These are phyloP conservation scores for Myrica gale DNA, from an alignment of 306 rosid species.

Conservation along the genomic window DNA sequence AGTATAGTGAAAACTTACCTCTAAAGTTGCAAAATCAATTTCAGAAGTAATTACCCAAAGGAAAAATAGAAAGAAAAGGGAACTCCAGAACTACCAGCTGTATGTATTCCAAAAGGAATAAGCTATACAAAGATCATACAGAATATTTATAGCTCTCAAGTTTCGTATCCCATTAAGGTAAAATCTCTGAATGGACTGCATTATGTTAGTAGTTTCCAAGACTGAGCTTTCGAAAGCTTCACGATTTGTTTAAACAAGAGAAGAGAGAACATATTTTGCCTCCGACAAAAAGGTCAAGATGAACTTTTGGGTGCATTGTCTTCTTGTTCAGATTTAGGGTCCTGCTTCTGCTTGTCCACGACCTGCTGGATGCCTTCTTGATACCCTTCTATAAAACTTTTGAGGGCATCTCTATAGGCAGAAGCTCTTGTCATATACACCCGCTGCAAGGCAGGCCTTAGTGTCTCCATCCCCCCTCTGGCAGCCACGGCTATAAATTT, in stretches of 20 bases:
- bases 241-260: conserved; percentile 23
- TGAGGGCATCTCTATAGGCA: conserved; percentile 78
- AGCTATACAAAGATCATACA: background rate
- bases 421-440: conserved; percentile 91
- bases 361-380: conserved; percentile 77
- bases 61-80: background rate
- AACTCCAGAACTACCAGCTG: background rate
- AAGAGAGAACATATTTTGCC: background rate
- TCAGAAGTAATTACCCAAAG: background rate
- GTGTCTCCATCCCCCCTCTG: conserved; percentile 59
- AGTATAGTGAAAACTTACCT: too few species aligned
- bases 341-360: conserved; percentile 54
- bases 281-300: background rate
- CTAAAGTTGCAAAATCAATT: too few species aligned
- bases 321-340: conserved; percentile 46
- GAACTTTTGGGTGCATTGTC: conserved; percentile 36
- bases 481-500: conserved; percentile 73
- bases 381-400: conserved; percentile 78
- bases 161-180: conserved; percentile 14
- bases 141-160: conserved; percentile 8
- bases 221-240: conserved; percentile 19
- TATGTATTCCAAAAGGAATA: background rate
- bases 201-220: background rate
- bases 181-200: background rate
- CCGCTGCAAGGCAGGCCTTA: conserved; percentile 81